Percentiles rank a stretch among this genome's conserved stretches.
Conservation (phyloP, 805 yeast genomes). For the Starmera quercuum region DNA sequence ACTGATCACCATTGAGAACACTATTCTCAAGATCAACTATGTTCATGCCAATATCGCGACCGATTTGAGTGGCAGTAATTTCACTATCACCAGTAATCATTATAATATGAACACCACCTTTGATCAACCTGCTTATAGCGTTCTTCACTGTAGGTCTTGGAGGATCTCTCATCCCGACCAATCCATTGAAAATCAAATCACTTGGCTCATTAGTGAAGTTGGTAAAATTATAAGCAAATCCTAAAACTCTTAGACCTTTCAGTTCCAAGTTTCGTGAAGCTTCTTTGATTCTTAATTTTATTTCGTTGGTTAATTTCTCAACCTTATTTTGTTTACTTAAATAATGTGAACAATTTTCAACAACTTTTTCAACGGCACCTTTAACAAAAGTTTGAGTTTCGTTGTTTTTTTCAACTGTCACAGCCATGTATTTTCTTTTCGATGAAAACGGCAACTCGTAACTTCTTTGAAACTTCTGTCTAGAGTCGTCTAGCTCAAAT, state of each 20-base stretch:
- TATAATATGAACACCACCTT: conserved; percentile 94
- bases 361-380: conserved; percentile 82
- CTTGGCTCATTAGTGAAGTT: conserved; percentile 38
- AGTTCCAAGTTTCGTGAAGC: conserved; percentile 63
- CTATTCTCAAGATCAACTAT: conserved; percentile 52
- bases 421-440: conserved; percentile 85
- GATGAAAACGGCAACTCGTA: conserved; percentile 85
- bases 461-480: conserved; percentile 51
- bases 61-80: conserved; percentile 79
- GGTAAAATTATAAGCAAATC: conserved; percentile 54
- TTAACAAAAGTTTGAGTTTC: conserved; percentile 63
- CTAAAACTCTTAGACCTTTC: conserved; percentile 82
- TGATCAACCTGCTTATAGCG: conserved; percentile 68
- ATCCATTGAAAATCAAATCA: conserved; percentile 71
- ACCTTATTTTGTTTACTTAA: conserved; percentile 50
- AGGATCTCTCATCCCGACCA: conserved; percentile 96
- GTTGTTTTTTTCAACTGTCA: conserved; percentile 51
- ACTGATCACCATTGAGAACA: conserved; percentile 77
- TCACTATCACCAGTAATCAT: conserved; percentile 97
- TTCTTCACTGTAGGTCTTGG: conserved; percentile 82
- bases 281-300: conserved; percentile 38
- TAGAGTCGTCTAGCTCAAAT: conserved; percentile 65
- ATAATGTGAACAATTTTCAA: conserved; percentile 54
- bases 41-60: conserved; percentile 86
- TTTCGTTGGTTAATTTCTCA: conserved; percentile 48